Base-by-base conservation (phyloP, 306 rosid genomes). In the Adenanthera pavonina region DNA sequence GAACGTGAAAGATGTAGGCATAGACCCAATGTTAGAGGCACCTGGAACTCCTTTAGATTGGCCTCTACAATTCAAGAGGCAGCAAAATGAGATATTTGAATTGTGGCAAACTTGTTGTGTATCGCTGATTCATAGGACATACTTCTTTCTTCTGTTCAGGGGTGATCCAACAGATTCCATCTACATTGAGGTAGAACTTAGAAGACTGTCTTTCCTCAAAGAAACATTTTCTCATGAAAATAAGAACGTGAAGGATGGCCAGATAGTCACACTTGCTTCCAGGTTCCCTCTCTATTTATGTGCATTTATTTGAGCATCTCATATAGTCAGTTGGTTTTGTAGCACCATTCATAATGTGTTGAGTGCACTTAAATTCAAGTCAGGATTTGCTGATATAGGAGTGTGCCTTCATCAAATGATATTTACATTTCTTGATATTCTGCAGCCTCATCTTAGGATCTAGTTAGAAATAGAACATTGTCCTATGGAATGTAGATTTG, bases 81-180 rank as follows among this genome's bases (percentile, higher is more conserved):
- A 83, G 85, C 98, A 89, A 80, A 85, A 83, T 71, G 90, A 78
- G 81, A 93, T 96, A 81, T 36, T 93, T 75, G 98, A 91, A 77
- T 90, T 96, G 81, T 96, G 99, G 99, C 87, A 93, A 72, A 80
- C 97, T 75, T 96, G 99, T 91, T 78, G 66, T 41, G 95, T 93
- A 12, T 95, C 99, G 19, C 78, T 96, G 78, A 92, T 94, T 83
- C 99, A 96, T 88, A 81, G 99, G 88, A 93, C 99, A 78, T 96
- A 96, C 88, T 96, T 96, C 88, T 91, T 91, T 89, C 92, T 96
- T 89, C 93, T 96, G 78, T 93, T 96, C 89, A 91, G 83, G 87
- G 98, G 98, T 82, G 99, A 96, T 83, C 92, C 87, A 60, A 20
- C 91, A 7, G 99, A 96, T 81, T 93, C 97, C 85, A 96, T 92